phyloP scores from a whole-genome alignment of 2,329 filamentous ascomycete genomes.

The Cercospora brassicicola region DNA sequence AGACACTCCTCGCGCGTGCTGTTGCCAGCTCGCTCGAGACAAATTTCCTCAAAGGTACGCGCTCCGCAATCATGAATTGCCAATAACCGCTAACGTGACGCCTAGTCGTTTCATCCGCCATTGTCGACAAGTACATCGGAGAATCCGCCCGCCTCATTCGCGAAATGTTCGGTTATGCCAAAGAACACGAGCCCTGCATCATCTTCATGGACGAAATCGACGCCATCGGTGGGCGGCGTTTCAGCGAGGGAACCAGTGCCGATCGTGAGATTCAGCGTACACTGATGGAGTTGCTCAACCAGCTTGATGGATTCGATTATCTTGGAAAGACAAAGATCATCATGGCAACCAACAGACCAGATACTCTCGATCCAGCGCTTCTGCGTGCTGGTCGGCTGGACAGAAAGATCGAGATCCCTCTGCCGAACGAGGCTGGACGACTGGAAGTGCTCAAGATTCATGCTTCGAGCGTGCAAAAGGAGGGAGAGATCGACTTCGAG shows the following conservation, averaged over 20 bases:
- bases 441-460: constrained; percentile 99
- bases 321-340: constrained; percentile 99
- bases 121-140: constrained; percentile 99
- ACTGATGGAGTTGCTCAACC: constrained; percentile 97
- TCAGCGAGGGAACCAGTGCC: constrained; percentile 94
- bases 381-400: constrained; percentile 91
- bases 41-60: constrained; percentile 90
- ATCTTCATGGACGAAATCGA: constrained; percentile 99
- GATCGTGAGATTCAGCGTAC: constrained; percentile 98
- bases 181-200: constrained; percentile 98
- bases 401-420: constrained; percentile 94
- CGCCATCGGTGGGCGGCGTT: constrained; percentile 92
- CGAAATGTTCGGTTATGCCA: constrained; percentile 99
- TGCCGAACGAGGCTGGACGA: constrained; percentile 94
- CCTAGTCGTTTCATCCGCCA: constrained; percentile 92
- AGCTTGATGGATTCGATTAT: constrained; percentile 98
- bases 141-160: constrained; percentile 95
- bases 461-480: constrained; percentile 76
- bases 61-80: not conserved
- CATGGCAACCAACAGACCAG: constrained; percentile 97
- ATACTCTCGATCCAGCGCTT: constrained; percentile 90
- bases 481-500: constrained; percentile 97
- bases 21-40: constrained; percentile 96
- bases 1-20: constrained; percentile 89
- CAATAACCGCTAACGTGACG: constrained; percentile 21